A percentile compares a stretch with the other conserved stretches of the same genome.
These are phyloP conservation scores for Parmales sp. DNA, from an alignment of 108 stramenopile species.

Conservation along the genomic window DNA sequence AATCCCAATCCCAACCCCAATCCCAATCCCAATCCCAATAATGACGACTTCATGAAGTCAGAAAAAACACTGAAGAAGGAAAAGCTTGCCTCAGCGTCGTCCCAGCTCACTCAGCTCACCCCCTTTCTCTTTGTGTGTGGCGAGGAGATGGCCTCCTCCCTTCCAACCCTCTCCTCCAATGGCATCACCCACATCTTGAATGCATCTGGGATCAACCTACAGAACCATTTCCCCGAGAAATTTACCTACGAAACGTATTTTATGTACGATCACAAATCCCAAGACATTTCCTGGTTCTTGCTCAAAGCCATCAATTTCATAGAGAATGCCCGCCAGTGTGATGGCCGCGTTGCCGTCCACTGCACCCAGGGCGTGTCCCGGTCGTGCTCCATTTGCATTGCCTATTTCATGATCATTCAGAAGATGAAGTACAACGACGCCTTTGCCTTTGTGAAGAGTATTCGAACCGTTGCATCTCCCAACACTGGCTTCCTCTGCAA, in stretches of 20 bases:
- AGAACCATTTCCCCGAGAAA: background rate
- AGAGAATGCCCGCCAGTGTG: background rate
- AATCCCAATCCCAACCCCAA: too few species aligned
- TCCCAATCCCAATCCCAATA: too few species aligned
- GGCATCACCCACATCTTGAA: background rate
- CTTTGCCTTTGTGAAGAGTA: background rate
- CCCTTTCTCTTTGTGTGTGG: conserved; percentile 4
- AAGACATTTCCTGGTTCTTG: conserved; percentile 6
- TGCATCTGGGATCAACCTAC: background rate
- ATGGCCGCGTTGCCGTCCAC: background rate
- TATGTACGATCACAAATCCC: background rate
- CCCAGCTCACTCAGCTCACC: background rate
- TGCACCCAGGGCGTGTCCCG: conserved; percentile 2
- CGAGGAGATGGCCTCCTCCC: background rate
- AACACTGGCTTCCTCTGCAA: conserved; percentile 10
- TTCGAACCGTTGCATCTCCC: background rate
- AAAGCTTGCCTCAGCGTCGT: background rate
- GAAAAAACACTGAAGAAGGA: background rate
- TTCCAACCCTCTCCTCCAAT: background rate
- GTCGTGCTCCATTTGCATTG: background rate
- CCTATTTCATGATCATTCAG: background rate
- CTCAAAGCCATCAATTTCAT: background rate
- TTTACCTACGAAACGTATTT: background rate
- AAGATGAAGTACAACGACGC: background rate
- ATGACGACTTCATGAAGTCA: too few species aligned